phyloP scores from a whole-genome alignment of 305 asterid genomes.

The Fraxinus floribunda region DNA sequence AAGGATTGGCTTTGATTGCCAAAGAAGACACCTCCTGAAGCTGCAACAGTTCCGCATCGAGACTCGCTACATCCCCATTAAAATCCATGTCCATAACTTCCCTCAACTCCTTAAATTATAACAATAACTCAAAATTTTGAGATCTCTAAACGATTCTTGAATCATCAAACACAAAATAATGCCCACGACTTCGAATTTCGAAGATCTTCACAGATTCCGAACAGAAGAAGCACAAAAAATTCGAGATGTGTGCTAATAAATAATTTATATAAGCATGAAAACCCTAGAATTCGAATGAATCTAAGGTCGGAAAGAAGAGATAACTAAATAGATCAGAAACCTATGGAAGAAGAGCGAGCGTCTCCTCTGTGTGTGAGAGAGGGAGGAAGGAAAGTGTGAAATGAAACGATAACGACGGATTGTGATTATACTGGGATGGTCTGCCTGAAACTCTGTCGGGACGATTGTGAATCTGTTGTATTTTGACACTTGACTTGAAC shows the following conservation, averaged over 20 bases:
- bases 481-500: neutral
- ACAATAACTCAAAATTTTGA: conserved; percentile 21
- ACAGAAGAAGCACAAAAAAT: conserved; percentile 17
- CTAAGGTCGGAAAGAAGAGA: conserved; percentile 30
- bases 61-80: conserved; percentile 65
- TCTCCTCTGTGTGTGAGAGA: neutral
- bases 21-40: conserved; percentile 82
- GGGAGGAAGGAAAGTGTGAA: neutral
- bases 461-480: neutral
- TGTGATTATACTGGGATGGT: neutral
- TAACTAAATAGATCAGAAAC: conserved; percentile 30
- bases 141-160: conserved; percentile 34
- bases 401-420: neutral
- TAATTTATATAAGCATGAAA: conserved; percentile 13
- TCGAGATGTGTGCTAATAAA: conserved; percentile 22
- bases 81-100: conserved; percentile 69
- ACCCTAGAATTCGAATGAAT: conserved; percentile 26
- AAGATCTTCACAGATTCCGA: conserved; percentile 35
- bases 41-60: conserved; percentile 85
- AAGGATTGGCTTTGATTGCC: conserved; percentile 78
- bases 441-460: neutral
- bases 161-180: conserved; percentile 38
- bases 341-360: conserved; percentile 30
- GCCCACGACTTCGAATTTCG: conserved; percentile 1
- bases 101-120: conserved; percentile 24